phyloP scores from a whole-genome alignment of 495 filamentous ascomycete genomes.

The Neurospora sp. region DNA sequence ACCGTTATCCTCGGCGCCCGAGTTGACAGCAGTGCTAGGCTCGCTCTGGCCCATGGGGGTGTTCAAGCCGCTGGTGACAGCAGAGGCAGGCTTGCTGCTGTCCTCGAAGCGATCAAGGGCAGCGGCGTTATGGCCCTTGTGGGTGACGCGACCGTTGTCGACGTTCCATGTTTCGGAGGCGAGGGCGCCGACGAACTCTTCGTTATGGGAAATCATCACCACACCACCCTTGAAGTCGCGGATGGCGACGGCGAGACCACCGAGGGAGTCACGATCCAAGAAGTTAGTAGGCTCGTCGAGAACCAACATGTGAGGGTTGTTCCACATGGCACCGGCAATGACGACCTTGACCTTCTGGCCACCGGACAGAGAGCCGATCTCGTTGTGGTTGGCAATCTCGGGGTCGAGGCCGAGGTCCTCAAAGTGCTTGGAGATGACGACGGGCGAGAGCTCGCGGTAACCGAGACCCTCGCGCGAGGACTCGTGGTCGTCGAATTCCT shows the following conservation, averaged over 20 bases:
- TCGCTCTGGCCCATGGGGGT: slow-evolving; percentile 27
- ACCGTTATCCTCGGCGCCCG: slow-evolving; percentile 64
- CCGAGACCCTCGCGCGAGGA: slow-evolving; percentile 94
- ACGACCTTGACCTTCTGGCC: slow-evolving; percentile 99
- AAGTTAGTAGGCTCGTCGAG: slow-evolving; percentile 99
- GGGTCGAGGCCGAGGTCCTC: slow-evolving; percentile 93
- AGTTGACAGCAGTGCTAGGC: slow-evolving; percentile 59
- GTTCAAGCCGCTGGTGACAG: slow-evolving; percentile 39
- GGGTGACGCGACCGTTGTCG: slow-evolving; percentile 71
- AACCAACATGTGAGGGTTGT: slow-evolving; percentile 94
- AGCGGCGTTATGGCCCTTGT: slow-evolving; percentile 67
- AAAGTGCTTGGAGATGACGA: slow-evolving; percentile 94
- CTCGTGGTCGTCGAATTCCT: slow-evolving; percentile 98
- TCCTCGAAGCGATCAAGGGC: slow-evolving; percentile 82
- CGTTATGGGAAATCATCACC: slow-evolving; percentile 98
- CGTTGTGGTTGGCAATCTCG: slow-evolving; percentile 96
- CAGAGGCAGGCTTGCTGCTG: slow-evolving; percentile 46
- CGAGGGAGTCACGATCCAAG: slow-evolving; percentile 93
- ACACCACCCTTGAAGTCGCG: slow-evolving; percentile 96
- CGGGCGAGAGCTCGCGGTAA: slow-evolving; percentile 83
- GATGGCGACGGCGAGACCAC: slow-evolving; percentile 90
- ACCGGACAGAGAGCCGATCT: slow-evolving; percentile 92
- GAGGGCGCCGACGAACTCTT: slow-evolving; percentile 93
- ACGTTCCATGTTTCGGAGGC: slow-evolving; percentile 94
- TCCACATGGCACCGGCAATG: slow-evolving; percentile 96